Evolutionary conservation across 2,329 filamentous ascomycete species (phyloP).

Genomic region (Ambrosiella beaveri): DNA sequence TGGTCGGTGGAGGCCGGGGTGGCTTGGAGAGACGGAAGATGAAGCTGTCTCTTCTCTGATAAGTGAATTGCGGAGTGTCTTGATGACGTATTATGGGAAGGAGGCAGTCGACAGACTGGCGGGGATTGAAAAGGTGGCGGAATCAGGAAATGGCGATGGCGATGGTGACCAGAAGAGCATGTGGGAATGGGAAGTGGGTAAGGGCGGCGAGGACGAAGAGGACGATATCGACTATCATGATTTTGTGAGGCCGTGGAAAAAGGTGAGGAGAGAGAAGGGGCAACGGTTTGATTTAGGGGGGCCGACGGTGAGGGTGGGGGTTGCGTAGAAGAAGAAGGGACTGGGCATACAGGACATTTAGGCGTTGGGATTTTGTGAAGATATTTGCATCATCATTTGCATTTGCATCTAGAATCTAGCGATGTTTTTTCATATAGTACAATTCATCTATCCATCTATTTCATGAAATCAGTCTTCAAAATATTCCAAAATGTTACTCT

Average conservation of each 20-base stretch:
- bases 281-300: background rate
- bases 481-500: conserved; percentile 10
- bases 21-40: conserved; percentile 3
- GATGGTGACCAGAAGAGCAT: conserved; percentile 8
- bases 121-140: background rate
- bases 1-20: conserved; percentile 6
- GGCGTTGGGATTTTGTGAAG: conserved; percentile 1
- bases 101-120: conserved; percentile 6
- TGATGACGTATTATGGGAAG: conserved; percentile 10
- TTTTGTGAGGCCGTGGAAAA: conserved; percentile 13
- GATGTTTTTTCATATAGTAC: background rate
- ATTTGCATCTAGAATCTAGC: background rate
- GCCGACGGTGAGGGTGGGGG: background rate
- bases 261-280: conserved; percentile 3
- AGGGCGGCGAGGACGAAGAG: conserved; percentile 5
- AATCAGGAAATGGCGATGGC: background rate
- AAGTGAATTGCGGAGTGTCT: background rate
- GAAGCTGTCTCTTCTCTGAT: conserved; percentile 1
- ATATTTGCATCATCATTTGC: background rate
- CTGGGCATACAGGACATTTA: background rate
- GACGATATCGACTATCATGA: conserved; percentile 13
- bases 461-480: conserved; percentile 21
- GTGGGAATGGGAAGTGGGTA: conserved; percentile 12
- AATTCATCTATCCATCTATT: background rate
- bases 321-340: too few species aligned